Base-by-base conservation (phyloP, 2,329 filamentous ascomycete species). In the Alternaria brassicae region DNA sequence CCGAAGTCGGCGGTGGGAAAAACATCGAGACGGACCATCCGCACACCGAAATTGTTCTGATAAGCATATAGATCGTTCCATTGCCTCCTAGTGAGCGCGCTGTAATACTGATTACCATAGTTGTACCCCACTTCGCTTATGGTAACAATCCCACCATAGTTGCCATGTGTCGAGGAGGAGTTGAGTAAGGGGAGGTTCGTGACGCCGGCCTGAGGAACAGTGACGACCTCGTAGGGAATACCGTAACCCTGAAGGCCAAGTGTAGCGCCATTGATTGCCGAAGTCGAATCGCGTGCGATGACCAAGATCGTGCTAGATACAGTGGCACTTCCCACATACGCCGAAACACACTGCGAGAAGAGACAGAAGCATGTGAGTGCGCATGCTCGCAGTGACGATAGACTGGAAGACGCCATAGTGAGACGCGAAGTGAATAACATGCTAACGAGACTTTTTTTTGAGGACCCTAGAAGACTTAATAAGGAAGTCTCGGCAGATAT, bases 21-120 rank as follows among this genome's bases (percentile, higher is more conserved):
- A 6, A 83, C 84, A 67, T 88, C 85, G 19, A 86, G 76, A 47
- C 86, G 83, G 28, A 88, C 85, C 84, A 88, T 85, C 27, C 86
- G 81, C 12, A 86, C 83, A 19, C 85, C 84, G 63, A 87, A 89
- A 25, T 75, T 76, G 2, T 79, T 79, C 72, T 89, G 86, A 65
- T 89, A 89, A 47, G 80, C 78, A 65, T 85, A 86, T 3, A 89
- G 71, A 47, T 80, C 69, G 28, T 82, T 79, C 84, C 83, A 87
- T 77, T 89, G 86, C 40, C 79, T 81, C 6, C 79, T 69, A 9
- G 84, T 87, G 58, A 89, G 72, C 32, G 84, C 85, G 67, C 83
- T 86, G 55, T 78, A 75, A 76, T 79, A 87, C 25, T 74, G 76
- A 13, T 68, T 64, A 4, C 80, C 79, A 67, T 84, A 85, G 58